These are phyloP conservation scores for Epichloe sibirici DNA, from an alignment of 2,329 filamentous ascomycete species.

Conservation along the genomic window DNA sequence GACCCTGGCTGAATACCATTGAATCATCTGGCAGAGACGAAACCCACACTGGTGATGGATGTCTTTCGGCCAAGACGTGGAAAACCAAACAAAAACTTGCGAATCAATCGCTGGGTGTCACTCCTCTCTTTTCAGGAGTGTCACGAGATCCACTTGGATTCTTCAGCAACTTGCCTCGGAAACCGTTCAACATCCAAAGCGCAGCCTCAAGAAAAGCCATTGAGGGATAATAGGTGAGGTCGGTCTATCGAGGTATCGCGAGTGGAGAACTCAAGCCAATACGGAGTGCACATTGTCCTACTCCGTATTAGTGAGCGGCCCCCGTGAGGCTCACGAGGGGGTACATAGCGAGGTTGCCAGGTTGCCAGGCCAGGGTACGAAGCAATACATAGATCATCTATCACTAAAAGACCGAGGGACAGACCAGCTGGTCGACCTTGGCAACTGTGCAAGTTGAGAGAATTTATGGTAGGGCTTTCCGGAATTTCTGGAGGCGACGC, in stretches of 20 bases:
- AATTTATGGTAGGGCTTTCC: neutral
- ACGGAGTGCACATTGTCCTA: neutral
- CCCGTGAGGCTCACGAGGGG: neutral
- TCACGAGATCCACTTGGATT: too few relatives aligned
- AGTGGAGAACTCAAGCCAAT: constrained; percentile 2
- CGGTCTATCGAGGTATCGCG: neutral
- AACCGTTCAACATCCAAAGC: neutral
- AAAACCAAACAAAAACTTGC: too few relatives aligned
- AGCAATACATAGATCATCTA: constrained; percentile 17
- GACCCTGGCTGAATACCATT: neutral
- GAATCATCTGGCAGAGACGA: too few relatives aligned
- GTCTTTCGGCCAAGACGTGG: too few relatives aligned
- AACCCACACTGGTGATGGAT: too few relatives aligned
- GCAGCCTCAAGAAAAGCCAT: neutral
- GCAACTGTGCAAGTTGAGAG: neutral
- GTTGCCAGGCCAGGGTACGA: neutral
- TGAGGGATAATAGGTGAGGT: neutral
- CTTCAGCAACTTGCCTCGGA: neutral
- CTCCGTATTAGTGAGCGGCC: neutral
- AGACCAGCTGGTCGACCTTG: neutral
- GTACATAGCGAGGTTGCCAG: too few relatives aligned
- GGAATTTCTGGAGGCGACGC: neutral
- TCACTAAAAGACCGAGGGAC: constrained; percentile 17
- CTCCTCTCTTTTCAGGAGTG: neutral
- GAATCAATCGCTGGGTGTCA: too few relatives aligned